Base-by-base conservation (phyloP, 1,284 basidiomycete genomes). In the Marasmius tenuissimus region DNA sequence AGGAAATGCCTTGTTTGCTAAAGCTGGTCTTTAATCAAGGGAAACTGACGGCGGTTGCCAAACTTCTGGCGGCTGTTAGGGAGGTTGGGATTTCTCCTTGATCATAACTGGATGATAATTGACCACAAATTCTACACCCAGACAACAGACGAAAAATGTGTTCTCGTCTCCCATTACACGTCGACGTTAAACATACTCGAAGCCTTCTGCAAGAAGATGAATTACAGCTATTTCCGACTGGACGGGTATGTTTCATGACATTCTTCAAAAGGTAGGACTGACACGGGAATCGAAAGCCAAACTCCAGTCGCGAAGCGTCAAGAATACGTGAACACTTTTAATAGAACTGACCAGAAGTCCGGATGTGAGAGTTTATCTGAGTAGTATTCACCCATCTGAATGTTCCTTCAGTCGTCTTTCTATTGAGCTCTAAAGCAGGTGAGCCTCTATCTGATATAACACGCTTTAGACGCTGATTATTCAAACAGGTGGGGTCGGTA, bases 171-270 rank as follows among this genome's bases (percentile, higher is more conserved):
- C 20, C 93, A 95, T 70, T 96, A 91, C 70, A 95, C 93, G 0
- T 89, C 91, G 3, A 97, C 97, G 0, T 85, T 99, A 59, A 93
- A 98, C 71, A 86, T 99, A 62, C 80, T 99, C 42, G 94, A 98
- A 77, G 86, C 85, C 4, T 91, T 91, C 68, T 96, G 95, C 77
- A 85, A 88, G 70, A 86, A 84, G 66, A 87, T 84, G 70, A 77
- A 81, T 10, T 98, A 96, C 73, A 86, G 88, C 0, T 94, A 87
- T 71, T 85, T 92, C 64, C 88, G 97, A 4, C 82, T 99, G 34
- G 97, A 99, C 71, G 97, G 96, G 92, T 92, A 67, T 60, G 77
- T 65, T 49, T 45, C 18, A 40, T 40, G 22, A 34, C 34, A 11
- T 55, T 50, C 10, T 58, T 48, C 63, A 63, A 45, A 56, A 47